A percentile compares a stretch with the other conserved stretches of the same genome.
phyloP scores from a whole-genome alignment of 2,329 filamentous ascomycete species.

The Colletotrichum karsti region DNA sequence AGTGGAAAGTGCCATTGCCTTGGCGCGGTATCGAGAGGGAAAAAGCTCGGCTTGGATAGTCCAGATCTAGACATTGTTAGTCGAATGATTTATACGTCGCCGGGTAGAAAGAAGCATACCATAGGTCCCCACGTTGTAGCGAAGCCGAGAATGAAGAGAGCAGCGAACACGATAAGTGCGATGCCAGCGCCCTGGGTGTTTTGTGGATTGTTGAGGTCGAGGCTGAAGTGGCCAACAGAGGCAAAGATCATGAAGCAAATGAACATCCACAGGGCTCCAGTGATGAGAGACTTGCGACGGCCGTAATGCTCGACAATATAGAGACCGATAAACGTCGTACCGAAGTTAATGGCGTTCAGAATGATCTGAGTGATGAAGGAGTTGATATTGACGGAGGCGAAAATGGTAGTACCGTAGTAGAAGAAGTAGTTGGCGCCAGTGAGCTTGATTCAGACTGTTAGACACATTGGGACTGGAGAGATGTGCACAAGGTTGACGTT shows the following conservation, averaged over 20 bases:
- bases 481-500: too few species aligned
- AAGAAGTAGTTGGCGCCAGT: slow-evolving; percentile 74
- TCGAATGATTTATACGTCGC: too few species aligned
- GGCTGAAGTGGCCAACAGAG: slow-evolving; percentile 58
- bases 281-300: slow-evolving; percentile 69
- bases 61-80: slow-evolving; percentile 53
- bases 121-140: slow-evolving; percentile 51
- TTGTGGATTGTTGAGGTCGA: slow-evolving; percentile 44
- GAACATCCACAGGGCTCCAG: slow-evolving; percentile 69
- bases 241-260: slow-evolving; percentile 68
- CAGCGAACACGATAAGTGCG: slow-evolving; percentile 70
- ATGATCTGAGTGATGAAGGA: slow-evolving; percentile 75
- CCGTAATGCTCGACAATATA: slow-evolving; percentile 76
- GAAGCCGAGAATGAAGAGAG: slow-evolving; percentile 71
- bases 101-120: not conserved
- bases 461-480: too few species aligned
- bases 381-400: slow-evolving; percentile 57
- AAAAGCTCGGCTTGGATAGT: slow-evolving; percentile 72
- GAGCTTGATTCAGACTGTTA: not conserved
- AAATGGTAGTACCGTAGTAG: slow-evolving; percentile 67
- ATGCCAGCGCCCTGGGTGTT: slow-evolving; percentile 57
- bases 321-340: slow-evolving; percentile 73
- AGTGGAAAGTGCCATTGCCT: slow-evolving; percentile 68
- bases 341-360: slow-evolving; percentile 72
- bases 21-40: slow-evolving; percentile 67